Evolutionary conservation across 371 early-diverging fungal genomes (phyloP).

Genomic region (Mortierella sp.): DNA sequence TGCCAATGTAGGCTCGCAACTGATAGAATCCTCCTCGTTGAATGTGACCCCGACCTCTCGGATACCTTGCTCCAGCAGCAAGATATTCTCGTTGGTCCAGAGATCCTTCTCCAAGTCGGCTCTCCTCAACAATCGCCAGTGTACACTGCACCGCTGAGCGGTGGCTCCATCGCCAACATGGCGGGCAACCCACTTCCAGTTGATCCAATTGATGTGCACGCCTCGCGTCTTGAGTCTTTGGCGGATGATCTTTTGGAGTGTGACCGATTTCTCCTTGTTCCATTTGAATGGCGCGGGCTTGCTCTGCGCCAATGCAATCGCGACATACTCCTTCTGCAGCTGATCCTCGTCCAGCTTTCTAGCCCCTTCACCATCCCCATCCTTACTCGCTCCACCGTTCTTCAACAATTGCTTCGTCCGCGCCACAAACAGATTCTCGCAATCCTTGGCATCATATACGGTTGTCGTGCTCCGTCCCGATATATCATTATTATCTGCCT

Average conservation of each 20-base stretch:
- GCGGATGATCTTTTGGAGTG: slow-evolving; percentile 44
- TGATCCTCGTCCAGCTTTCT: neutral
- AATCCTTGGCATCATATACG: slow-evolving; percentile 19
- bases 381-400: neutral
- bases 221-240: slow-evolving; percentile 51
- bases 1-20: neutral
- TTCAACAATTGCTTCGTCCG: slow-evolving; percentile 12
- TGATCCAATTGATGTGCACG: slow-evolving; percentile 53
- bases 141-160: slow-evolving; percentile 26
- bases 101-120: slow-evolving; percentile 14
- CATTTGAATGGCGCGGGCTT: slow-evolving; percentile 31
- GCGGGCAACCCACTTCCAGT: slow-evolving; percentile 56
- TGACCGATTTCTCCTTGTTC: slow-evolving; percentile 48
- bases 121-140: slow-evolving; percentile 40
- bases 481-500: neutral
- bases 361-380: neutral
- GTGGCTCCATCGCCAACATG: slow-evolving; percentile 44
- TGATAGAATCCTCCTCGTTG: neutral
- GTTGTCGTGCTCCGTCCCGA: no score
- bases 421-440: slow-evolving; percentile 24
- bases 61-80: slow-evolving; percentile 41
- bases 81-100: slow-evolving; percentile 45
- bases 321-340: slow-evolving; percentile 24
- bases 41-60: slow-evolving; percentile 41
- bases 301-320: slow-evolving; percentile 30